Conservation (phyloP, 164 flowering plant genomes). For the Malania oleifera region DNA sequence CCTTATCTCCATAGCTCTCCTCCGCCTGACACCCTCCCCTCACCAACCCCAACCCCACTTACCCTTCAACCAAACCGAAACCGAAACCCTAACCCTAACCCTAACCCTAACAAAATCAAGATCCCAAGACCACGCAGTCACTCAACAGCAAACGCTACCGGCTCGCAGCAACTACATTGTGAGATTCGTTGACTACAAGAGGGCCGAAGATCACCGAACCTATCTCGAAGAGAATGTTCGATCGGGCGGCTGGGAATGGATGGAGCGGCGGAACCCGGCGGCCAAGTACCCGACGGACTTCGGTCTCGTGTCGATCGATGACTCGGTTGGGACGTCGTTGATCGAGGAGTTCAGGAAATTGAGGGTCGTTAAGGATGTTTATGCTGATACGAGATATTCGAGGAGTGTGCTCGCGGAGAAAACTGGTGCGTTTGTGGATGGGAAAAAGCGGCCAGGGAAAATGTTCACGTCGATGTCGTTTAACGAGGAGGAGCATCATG, state of each 20-base stretch:
- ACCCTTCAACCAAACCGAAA: conserved; percentile 8
- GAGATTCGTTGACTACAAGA: conserved; percentile 59
- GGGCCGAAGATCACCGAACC: conserved; percentile 41
- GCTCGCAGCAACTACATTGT: conserved; percentile 55
- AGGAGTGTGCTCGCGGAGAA: conserved; percentile 38
- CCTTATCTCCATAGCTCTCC: conserved; percentile 30
- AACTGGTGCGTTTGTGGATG: conserved; percentile 42
- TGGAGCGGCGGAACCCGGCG: conserved; percentile 76
- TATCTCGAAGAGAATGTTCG: conserved; percentile 45
- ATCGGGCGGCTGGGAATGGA: conserved; percentile 74
- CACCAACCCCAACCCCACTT: conserved; percentile 6
- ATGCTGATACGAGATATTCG: conserved; percentile 52
- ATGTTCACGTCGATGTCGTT: conserved; percentile 82
- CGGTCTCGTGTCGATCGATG: conserved; percentile 61
- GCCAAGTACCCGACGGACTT: conserved; percentile 80
- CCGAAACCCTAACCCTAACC: not conserved
- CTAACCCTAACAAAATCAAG: not conserved
- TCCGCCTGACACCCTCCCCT: conserved; percentile 16
- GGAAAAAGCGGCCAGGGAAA: conserved; percentile 84
- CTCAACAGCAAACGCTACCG: not conserved
- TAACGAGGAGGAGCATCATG: conserved; percentile 31
- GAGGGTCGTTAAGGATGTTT: conserved; percentile 81
- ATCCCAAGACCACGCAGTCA: not conserved
- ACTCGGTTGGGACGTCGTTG: conserved; percentile 23
- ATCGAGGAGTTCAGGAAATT: conserved; percentile 50